phyloP scores from a whole-genome alignment of 768 basidiomycete species.

The Suillus alpinus region DNA sequence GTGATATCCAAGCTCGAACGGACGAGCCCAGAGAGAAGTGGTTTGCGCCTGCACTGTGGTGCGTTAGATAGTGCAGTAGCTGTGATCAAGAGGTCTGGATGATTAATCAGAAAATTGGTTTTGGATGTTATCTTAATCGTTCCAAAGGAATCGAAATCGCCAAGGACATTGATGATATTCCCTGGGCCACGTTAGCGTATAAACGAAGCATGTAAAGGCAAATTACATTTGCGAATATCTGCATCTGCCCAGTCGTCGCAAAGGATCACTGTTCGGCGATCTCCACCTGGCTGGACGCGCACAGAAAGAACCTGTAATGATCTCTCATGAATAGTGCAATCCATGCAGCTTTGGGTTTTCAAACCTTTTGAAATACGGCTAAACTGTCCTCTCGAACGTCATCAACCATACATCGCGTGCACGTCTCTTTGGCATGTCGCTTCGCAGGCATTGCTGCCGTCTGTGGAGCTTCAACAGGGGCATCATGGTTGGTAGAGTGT shows the following conservation, averaged over 20 bases:
- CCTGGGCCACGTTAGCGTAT: constrained; percentile 38
- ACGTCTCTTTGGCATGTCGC: constrained; percentile 33
- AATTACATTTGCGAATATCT: constrained; percentile 57
- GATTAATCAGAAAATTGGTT: constrained; percentile 74
- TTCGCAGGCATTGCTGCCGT: constrained; percentile 9
- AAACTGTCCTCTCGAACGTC: constrained; percentile 36
- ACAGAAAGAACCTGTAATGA: constrained; percentile 49
- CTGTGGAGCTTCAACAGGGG: constrained; percentile 15
- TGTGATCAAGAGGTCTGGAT: constrained; percentile 90
- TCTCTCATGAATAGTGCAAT: constrained; percentile 2
- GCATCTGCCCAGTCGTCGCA: constrained; percentile 77
- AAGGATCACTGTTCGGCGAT: constrained; percentile 52
- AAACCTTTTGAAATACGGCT: constrained; percentile 42
- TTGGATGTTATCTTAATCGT: constrained; percentile 60
- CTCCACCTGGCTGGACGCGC: constrained; percentile 37
- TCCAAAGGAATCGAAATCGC: constrained; percentile 36
- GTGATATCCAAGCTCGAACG: constrained; percentile 58
- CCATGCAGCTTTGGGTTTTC: not conserved
- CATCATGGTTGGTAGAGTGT: not conserved
- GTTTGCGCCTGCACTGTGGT: constrained; percentile 79
- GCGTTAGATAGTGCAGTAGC: constrained; percentile 86
- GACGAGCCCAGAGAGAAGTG: constrained; percentile 69
- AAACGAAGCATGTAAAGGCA: not conserved
- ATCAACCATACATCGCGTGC: constrained; percentile 57
- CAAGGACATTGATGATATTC: constrained; percentile 80